These are phyloP conservation scores for Trichomonas tenax DNA, from an alignment of 208 protist genomes.

Conservation along the genomic window DNA sequence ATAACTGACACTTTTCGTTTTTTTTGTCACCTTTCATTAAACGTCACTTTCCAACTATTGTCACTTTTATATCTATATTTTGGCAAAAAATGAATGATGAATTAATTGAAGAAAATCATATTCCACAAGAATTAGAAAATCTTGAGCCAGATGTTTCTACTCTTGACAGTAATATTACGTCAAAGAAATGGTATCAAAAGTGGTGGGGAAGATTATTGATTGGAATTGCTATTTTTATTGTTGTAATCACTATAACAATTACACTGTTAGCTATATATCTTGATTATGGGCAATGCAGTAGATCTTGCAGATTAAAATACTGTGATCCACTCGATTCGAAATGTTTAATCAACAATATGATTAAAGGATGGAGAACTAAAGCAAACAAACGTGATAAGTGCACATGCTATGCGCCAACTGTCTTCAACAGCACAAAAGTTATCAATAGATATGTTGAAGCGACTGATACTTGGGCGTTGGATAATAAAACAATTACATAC, in stretches of 20 bases:
- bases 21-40: too few relatives aligned
- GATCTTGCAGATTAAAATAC: not conserved
- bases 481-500: not conserved
- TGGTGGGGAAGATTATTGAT: not conserved
- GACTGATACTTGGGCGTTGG: not conserved
- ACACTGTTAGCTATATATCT: not conserved
- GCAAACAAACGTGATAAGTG: not conserved
- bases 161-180: not conserved
- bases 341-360: not conserved
- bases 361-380: not conserved
- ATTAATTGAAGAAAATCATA: too few relatives aligned
- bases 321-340: not conserved
- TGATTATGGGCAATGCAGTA: not conserved
- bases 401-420: not conserved
- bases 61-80: too few relatives aligned
- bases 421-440: not conserved
- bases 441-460: not conserved
- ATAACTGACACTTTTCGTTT: too few relatives aligned
- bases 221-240: not conserved
- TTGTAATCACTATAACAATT: not conserved
- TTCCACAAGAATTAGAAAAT: too few relatives aligned
- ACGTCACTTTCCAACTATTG: too few relatives aligned
- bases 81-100: too few relatives aligned
- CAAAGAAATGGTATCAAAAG: not conserved
- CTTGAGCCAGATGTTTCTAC: not conserved